These are phyloP conservation scores for Phanerodontia chrysosporium DNA, from an alignment of 768 basidiomycete genomes.

Conservation along the genomic window DNA sequence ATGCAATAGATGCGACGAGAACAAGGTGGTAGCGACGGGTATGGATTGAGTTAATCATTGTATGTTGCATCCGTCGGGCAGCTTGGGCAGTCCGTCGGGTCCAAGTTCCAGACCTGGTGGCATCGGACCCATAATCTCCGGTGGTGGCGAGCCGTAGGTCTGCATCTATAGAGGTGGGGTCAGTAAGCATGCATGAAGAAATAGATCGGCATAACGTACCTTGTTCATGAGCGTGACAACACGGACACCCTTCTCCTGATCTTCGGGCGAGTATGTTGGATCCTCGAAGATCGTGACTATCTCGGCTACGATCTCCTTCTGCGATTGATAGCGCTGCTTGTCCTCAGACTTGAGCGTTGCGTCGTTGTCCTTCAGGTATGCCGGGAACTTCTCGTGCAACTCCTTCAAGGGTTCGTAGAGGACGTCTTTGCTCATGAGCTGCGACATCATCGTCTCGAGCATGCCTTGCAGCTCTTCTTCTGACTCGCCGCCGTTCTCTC, in stretches of 20 bases:
- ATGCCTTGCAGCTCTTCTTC: slow-evolving; percentile 56
- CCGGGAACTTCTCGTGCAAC: slow-evolving; percentile 75
- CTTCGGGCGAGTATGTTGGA: slow-evolving; percentile 51
- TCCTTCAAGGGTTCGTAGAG: slow-evolving; percentile 88
- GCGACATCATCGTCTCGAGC: slow-evolving; percentile 78
- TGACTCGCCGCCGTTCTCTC: slow-evolving; percentile 31
- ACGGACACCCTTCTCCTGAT: slow-evolving; percentile 39
- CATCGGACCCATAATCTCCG: slow-evolving; percentile 79
- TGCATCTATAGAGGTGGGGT: slow-evolving; percentile 57
- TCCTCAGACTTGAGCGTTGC: slow-evolving; percentile 53
- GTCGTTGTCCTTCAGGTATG: slow-evolving; percentile 59
- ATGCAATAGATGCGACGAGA: not conserved
- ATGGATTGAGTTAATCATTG: not conserved
- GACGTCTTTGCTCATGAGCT: slow-evolving; percentile 77
- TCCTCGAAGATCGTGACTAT: slow-evolving; percentile 68
- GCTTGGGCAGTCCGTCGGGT: slow-evolving; percentile 47
- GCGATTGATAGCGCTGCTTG: slow-evolving; percentile 57
- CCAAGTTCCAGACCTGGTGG: slow-evolving; percentile 65
- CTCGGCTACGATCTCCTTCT: slow-evolving; percentile 49
- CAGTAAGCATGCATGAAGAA: not conserved
- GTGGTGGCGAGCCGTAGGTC: slow-evolving; percentile 69
- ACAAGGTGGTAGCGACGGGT: not conserved
- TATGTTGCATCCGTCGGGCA: slow-evolving; percentile 37
- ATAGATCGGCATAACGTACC: slow-evolving; percentile 33
- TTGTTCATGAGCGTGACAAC: slow-evolving; percentile 73